A percentile compares a stretch with the other conserved stretches of the same genome.
These are phyloP conservation scores for Mycena vitilis DNA, from an alignment of 768 basidiomycete genomes.

Conservation along the genomic window DNA sequence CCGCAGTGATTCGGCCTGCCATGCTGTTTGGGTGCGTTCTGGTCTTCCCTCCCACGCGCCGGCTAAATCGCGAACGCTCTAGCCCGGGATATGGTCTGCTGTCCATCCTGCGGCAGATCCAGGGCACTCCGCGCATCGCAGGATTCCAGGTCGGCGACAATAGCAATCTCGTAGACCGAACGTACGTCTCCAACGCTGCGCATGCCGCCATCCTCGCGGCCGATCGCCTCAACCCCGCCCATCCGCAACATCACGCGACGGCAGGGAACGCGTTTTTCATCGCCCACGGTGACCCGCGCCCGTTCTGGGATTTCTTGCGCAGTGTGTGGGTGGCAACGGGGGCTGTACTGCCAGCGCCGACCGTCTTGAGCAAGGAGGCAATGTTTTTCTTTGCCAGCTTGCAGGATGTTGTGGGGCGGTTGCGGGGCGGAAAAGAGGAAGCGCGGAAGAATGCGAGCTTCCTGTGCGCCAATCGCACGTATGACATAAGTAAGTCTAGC, in stretches of 20 bases:
- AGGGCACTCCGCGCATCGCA: not conserved
- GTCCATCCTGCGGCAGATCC: conserved; percentile 42
- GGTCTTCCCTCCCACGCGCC: not conserved
- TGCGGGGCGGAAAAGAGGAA: conserved; percentile 54
- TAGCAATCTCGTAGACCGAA: conserved; percentile 62
- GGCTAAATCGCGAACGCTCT: conserved; percentile 13
- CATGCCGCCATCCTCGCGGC: conserved; percentile 64
- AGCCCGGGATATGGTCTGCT: conserved; percentile 40
- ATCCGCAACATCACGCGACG: conserved; percentile 48
- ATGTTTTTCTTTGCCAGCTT: not conserved
- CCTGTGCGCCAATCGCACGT: conserved; percentile 56
- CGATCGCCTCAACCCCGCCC: conserved; percentile 55
- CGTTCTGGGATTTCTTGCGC: conserved; percentile 62
- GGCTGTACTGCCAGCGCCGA: conserved; percentile 44
- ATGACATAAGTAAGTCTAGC: conserved; percentile 63
- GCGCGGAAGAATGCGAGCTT: conserved; percentile 54
- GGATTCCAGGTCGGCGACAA: conserved; percentile 60
- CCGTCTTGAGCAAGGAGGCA: not conserved
- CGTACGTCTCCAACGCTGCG: conserved; percentile 67
- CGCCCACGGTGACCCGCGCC: conserved; percentile 64
- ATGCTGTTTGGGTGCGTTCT: conserved; percentile 16
- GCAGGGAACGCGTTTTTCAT: conserved; percentile 67
- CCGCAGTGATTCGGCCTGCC: conserved; percentile 25
- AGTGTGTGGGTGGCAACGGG: conserved; percentile 50
- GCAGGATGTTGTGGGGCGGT: conserved; percentile 36